These are phyloP conservation scores for Aspergillus neoniger DNA, from an alignment of 2,329 filamentous ascomycete genomes.

Conservation along the genomic window DNA sequence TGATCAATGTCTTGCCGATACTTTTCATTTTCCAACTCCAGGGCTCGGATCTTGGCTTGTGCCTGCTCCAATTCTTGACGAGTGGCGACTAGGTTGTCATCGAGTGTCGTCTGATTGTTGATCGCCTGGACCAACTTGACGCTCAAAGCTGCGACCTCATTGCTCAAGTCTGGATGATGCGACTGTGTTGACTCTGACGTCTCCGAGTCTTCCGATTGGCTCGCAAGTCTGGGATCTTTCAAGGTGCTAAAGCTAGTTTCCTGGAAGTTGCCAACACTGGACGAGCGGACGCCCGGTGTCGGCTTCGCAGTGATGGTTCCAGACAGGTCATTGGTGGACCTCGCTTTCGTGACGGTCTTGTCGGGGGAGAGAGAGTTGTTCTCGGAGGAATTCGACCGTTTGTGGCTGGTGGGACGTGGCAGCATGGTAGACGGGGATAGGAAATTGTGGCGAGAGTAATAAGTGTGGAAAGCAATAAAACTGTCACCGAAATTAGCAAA, in stretches of 20 bases:
- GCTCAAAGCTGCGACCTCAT: constrained; percentile 85
- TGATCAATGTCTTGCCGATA: constrained; percentile 69
- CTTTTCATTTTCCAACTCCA: constrained; percentile 71
- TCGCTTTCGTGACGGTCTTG: constrained; percentile 45
- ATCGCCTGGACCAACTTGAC: constrained; percentile 97
- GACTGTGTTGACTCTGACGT: constrained; percentile 34
- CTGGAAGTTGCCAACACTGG: constrained; percentile 34
- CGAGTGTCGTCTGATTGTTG: constrained; percentile 89
- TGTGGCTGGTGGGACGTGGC: constrained; percentile 37
- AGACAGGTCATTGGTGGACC: constrained; percentile 46
- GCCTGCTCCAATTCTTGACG: constrained; percentile 80
- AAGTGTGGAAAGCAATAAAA: constrained; percentile 43
- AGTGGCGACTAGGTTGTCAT: constrained; percentile 81
- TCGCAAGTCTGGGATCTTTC: constrained; percentile 45
- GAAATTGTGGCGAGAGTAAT: constrained; percentile 37
- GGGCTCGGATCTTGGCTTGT: constrained; percentile 63
- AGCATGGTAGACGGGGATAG: constrained; percentile 42
- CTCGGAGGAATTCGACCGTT: constrained; percentile 41
- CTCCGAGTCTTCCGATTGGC: constrained; percentile 38
- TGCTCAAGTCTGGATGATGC: constrained; percentile 62
- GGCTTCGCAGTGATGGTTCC: constrained; percentile 35
- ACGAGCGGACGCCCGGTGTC: constrained; percentile 24
- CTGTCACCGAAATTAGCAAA: constrained; percentile 28
- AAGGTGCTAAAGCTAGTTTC: constrained; percentile 50
- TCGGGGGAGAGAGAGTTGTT: constrained; percentile 38